Conservation (phyloP, 352 stramenopile species). For the Phytopythium oedochilum region DNA sequence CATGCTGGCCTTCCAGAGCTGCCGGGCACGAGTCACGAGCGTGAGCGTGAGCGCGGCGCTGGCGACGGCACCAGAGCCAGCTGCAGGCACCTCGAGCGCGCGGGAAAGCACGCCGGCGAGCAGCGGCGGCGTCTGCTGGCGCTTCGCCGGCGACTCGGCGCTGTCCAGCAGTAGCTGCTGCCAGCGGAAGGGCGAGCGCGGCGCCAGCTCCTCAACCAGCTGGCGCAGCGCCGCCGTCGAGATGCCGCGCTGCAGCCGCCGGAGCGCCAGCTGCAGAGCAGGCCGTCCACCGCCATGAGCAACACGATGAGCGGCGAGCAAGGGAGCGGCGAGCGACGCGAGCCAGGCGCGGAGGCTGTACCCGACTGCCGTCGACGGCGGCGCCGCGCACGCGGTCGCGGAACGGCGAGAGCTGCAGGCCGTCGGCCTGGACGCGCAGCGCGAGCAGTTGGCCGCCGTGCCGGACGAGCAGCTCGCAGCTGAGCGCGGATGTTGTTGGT, state of each 20-base stretch:
- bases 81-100: background rate
- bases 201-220: conserved; percentile 28
- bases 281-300: background rate
- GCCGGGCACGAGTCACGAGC: background rate
- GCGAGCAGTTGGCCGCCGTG: conserved; percentile 19
- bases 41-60: background rate
- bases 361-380: background rate
- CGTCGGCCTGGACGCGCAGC: conserved; percentile 10
- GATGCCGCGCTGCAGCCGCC: conserved; percentile 29
- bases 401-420: conserved; percentile 24
- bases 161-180: conserved; percentile 7
- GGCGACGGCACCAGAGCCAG: background rate
- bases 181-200: conserved; percentile 32
- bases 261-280: conserved; percentile 36
- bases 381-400: conserved; percentile 9
- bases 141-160: no score
- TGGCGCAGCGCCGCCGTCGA: conserved; percentile 21
- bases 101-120: conserved; percentile 1
- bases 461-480: conserved; percentile 25
- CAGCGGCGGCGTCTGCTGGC: conserved; percentile 1
- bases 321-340: background rate
- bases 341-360: background rate
- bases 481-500: background rate
- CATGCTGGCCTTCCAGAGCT: background rate
- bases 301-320: background rate